Evolutionary conservation across 83 land plant genomes (phyloP), one percentile per base, ranked within the genome.

Genomic region (Diphasiastrum complanatum): DNA sequence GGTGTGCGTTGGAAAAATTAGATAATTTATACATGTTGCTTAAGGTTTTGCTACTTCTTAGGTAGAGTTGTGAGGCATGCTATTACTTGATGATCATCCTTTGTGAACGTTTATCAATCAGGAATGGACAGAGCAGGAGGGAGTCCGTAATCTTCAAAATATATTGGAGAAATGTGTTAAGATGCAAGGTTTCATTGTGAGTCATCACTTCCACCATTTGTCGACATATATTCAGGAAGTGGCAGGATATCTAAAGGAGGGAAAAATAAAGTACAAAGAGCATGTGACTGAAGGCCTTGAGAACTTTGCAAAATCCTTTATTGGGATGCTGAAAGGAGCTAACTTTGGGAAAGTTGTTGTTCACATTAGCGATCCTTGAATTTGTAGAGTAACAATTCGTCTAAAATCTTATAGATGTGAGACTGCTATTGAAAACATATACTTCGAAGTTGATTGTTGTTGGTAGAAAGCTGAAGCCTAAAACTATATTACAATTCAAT

Each of bases 111-210:
- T 8, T 48, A 48, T 12, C 5, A 54, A 16, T 16, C 63, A 81
- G 84, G 78, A 55, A n/a, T 73, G 68, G 75, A 67, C 51, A n/a
- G 63, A 74, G 31, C 20, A 72, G 22, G 74, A 70, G 0, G 84
- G 84, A 18, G 70, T 81, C 16, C 67, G 75, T 22, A 81, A 81
- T 32, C 58, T 81, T n/a, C 22, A 74, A 1, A 67, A 74, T 38
- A 19, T 73, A 45, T 69, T 78, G 8, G 82, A 69, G 16, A 74
- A 67, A 45, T 75, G 60, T 37, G 78, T 51, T 34, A 66, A 46
- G 37, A 74, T 81, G 73, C 57, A 81, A 45, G 84, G 84, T 1
- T 81, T 61, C 11, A 1, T 69, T 48, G 35, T 59, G n/a, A 25
- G 48, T 6, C 27, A 69, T 5, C 61, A 65, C 34, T 2, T 66